A percentile compares a stretch with the other conserved stretches of the same genome.
Conservation (phyloP, 2,329 filamentous ascomycete genomes). For the Ramularia collo-cygni region DNA sequence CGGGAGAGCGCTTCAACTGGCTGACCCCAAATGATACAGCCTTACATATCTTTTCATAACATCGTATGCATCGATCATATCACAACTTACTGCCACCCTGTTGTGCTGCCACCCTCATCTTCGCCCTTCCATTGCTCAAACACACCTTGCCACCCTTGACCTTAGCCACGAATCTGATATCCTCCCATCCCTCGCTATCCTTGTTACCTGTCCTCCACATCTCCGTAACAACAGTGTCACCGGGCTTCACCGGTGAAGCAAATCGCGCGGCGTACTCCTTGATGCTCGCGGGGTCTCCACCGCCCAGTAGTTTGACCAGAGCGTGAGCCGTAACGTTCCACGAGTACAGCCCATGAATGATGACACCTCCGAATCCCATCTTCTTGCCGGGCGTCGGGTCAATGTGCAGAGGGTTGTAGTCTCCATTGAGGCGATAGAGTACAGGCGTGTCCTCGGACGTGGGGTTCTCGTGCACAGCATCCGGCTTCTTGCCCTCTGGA, state of each 20-base stretch:
- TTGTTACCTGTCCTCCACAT: conserved; percentile 70
- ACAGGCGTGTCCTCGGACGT: conserved; percentile 66
- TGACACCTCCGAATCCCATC: conserved; percentile 86
- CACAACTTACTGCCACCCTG: conserved; percentile 19
- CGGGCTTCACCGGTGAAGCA: conserved; percentile 74
- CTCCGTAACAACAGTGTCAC: conserved; percentile 72
- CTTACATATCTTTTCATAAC: conserved; percentile 5
- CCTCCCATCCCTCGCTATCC: conserved; percentile 64
- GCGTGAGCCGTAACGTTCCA: conserved; percentile 63
- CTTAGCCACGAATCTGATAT: conserved; percentile 71
- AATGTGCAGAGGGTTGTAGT: conserved; percentile 90
- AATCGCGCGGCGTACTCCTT: conserved; percentile 87
- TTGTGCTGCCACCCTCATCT: conserved; percentile 55
- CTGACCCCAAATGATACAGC: background rate
- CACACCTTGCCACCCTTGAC: conserved; percentile 81
- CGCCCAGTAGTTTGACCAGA: conserved; percentile 66
- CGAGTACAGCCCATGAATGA: conserved; percentile 82
- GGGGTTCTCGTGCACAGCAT: conserved; percentile 62
- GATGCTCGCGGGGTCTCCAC: conserved; percentile 70
- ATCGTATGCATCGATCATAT: no score
- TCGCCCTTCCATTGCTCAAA: conserved; percentile 75
- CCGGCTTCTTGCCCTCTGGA: conserved; percentile 63
- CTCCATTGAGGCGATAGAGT: conserved; percentile 78
- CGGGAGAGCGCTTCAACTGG: no score
- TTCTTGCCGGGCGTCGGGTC: conserved; percentile 69